Evolutionary conservation across 1,139 yeast genomes (phyloP), one percentile per base, ranked within the genome.

Genomic region (Lizanozyma gosingica): DNA sequence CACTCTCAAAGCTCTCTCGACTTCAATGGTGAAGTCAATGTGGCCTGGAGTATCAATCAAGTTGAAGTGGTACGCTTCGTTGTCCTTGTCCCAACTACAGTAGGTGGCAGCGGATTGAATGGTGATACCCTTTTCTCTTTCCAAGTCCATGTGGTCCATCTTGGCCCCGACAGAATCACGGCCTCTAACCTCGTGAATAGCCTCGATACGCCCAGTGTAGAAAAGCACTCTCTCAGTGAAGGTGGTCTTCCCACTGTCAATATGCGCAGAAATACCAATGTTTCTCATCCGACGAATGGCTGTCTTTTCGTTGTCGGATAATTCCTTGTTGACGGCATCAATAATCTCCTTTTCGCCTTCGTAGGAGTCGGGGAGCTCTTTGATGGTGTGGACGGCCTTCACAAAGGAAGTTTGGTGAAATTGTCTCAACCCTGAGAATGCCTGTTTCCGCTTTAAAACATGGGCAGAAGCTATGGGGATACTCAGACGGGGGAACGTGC

Each of bases 71-170:
- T 82, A 90, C 47, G 75, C 73, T 45, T 71, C 62, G 40, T 68
- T 62, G 44, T 75, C 82, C 59, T 85, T 86, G 44, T 81, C 81
- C 98, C 98, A 92, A 42, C 94, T 83, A 71, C 97, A 92, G 68
- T 86, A 92, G 2, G 98, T 92, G 35, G 98, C 98, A 45, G 98
- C 98, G 44, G 97, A 87, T 66, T 92, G 98, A 60, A 92, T 92
- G 41, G 98, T 92, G 54, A 92, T 92, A 60, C 98, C 98, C 59
- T 94, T 86, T 65, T 90, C 97, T 61, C 98, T 78, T 65, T 92
- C 98, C 51, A 92, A 76, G 52, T 92, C 98, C 94, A 92, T 87
- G 48, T 90, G 88, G 58, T 92, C 99, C 95, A 92, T 92, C 65
- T 88, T 92, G 44, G 99, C 99, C 44, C 99, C 99, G 44, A 92